Evolutionary conservation across 1,284 basidiomycete species (phyloP).

Genomic region (Microbotryum intermedium): DNA sequence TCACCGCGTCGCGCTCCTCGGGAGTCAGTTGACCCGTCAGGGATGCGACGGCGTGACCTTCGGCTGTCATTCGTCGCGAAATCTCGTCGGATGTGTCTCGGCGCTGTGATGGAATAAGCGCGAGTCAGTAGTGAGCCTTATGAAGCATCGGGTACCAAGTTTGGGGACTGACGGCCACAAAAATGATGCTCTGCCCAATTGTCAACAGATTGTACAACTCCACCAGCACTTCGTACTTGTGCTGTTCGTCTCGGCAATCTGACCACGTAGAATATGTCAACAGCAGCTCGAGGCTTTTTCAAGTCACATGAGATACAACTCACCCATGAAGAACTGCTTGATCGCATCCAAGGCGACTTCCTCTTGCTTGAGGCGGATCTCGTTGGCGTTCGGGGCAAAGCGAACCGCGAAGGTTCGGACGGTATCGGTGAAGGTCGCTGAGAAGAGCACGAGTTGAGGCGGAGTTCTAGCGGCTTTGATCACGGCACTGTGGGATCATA

Average conservation of each 20-base stretch:
- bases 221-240: constrained; percentile 94
- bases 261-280: constrained; percentile 1
- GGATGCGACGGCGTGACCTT: constrained; percentile 94
- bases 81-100: constrained; percentile 90
- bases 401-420: constrained; percentile 82
- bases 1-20: constrained; percentile 77
- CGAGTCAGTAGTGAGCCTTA: not conserved
- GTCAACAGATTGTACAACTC: constrained; percentile 83
- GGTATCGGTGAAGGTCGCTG: constrained; percentile 92
- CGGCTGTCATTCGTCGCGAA: constrained; percentile 75
- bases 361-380: constrained; percentile 90
- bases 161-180: constrained; percentile 62
- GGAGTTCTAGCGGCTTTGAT: not conserved
- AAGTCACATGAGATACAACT: not conserved
- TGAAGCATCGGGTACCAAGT: not conserved
- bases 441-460: constrained; percentile 86
- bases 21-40: constrained; percentile 91
- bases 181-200: constrained; percentile 95
- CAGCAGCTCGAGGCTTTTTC: constrained; percentile 32
- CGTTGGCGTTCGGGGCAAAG: constrained; percentile 90
- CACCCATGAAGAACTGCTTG: constrained; percentile 90
- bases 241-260: constrained; percentile 56
- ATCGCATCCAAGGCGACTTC: constrained; percentile 92
- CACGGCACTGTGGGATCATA: constrained; percentile 43
- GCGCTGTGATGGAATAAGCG: constrained; percentile 47